Evolutionary conservation across 2,329 filamentous ascomycete genomes (phyloP).

Genomic region (Fonsecaea pedrosoi): DNA sequence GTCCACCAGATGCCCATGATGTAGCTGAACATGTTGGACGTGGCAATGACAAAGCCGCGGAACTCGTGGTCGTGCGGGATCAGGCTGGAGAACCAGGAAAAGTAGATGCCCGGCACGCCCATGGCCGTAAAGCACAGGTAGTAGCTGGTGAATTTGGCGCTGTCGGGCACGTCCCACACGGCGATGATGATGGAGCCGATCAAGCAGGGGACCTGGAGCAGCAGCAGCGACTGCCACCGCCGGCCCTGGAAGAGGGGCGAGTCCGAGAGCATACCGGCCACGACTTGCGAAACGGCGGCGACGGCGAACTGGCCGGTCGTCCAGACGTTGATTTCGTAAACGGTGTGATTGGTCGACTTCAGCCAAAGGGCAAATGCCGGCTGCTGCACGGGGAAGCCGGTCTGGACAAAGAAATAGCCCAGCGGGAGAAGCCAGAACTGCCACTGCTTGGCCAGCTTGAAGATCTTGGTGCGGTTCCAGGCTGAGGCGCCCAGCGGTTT

Average conservation of each 20-base stretch:
- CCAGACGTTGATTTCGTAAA: slow-evolving; percentile 56
- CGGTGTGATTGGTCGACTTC: slow-evolving; percentile 47
- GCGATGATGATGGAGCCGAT: slow-evolving; percentile 41
- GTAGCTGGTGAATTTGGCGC: slow-evolving; percentile 31
- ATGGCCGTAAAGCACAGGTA: slow-evolving; percentile 21
- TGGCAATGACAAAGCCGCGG: slow-evolving; percentile 30
- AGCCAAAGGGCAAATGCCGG: slow-evolving; percentile 54
- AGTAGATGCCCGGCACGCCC: slow-evolving; percentile 30
- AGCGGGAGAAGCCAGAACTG: slow-evolving; percentile 54
- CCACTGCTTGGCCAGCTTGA: slow-evolving; percentile 52
- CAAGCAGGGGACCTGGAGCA: slow-evolving; percentile 49
- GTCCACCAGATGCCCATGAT: slow-evolving; percentile 32
- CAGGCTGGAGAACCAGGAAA: slow-evolving; percentile 30
- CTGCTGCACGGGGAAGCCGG: slow-evolving; percentile 48
- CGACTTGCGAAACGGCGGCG: slow-evolving; percentile 47
- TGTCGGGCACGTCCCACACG: slow-evolving; percentile 42
- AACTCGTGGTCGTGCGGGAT: slow-evolving; percentile 33
- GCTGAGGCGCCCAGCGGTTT: slow-evolving; percentile 49
- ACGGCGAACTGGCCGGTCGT: slow-evolving; percentile 54
- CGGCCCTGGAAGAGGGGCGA: slow-evolving; percentile 27
- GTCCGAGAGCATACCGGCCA: slow-evolving; percentile 33
- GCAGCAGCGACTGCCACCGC: slow-evolving; percentile 26
- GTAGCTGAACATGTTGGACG: slow-evolving; percentile 32
- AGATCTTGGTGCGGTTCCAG: slow-evolving; percentile 44
- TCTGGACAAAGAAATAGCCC: slow-evolving; percentile 50